Evolutionary conservation across 805 yeast species (phyloP).

Genomic region (Candida methanosorbosa): DNA sequence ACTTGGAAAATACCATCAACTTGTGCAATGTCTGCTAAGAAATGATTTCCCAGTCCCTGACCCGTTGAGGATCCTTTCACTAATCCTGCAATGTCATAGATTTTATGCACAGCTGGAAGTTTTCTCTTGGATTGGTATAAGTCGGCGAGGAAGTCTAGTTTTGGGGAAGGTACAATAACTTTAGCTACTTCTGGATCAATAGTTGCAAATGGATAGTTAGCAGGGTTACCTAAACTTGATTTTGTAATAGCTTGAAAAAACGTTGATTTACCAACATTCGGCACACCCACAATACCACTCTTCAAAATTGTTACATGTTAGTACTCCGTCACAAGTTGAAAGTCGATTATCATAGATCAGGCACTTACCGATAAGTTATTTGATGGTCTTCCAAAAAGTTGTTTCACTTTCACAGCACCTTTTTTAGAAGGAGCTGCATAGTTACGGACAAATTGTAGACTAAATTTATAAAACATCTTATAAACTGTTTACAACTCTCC

Average conservation of each 20-base stretch:
- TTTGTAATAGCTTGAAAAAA: conserved; percentile 53
- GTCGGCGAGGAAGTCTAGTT: conserved; percentile 37
- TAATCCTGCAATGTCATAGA: conserved; percentile 65
- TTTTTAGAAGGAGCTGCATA: conserved; percentile 7
- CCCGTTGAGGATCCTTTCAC: conserved; percentile 57
- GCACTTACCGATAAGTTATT: conserved; percentile 18
- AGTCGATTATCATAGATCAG: background rate
- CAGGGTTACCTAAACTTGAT: conserved; percentile 57
- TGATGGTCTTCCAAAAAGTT: conserved; percentile 25
- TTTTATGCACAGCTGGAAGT: conserved; percentile 47
- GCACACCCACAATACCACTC: conserved; percentile 51
- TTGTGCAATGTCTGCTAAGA: conserved; percentile 57
- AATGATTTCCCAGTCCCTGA: conserved; percentile 69
- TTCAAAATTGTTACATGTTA: conserved; percentile 1
- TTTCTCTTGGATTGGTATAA: conserved; percentile 41
- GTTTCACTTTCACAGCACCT: conserved; percentile 1
- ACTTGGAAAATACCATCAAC: conserved; percentile 69
- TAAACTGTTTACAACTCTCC: no score
- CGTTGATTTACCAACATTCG: conserved; percentile 59
- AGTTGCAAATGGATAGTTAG: conserved; percentile 68
- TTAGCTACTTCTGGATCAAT: conserved; percentile 65
- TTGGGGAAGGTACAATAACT: conserved; percentile 41
- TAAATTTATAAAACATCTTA: no score
- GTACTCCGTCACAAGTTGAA: background rate
- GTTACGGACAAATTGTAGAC: conserved; percentile 2